Evolutionary conservation across 257 asterid genomes (phyloP), one percentile per base, ranked within the genome.

Genomic region (Verbena officinalis): DNA sequence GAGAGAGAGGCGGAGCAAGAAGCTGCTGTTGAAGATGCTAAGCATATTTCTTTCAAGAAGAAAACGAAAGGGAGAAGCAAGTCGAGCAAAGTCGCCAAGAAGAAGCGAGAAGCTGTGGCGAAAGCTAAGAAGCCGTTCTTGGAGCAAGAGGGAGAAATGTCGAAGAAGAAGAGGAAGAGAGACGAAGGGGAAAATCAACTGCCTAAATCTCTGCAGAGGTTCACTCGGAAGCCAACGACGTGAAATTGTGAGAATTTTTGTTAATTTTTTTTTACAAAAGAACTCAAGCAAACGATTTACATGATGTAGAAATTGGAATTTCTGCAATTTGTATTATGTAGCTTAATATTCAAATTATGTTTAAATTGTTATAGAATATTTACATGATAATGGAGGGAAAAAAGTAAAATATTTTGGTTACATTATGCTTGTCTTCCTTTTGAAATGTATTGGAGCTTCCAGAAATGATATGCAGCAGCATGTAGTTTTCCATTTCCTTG

Each of bases 51-150:
- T 3, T 1, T 84, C 27, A 86, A 88, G 82, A 94, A 90, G 83
- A 94, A 88, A 69, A 94, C 97, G 0, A 90, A 90, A 70, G 99
- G 97, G 27, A 80, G 96, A 81, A 90, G 83, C 74, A 94, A 90
- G 72, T 87, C 99, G 0, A 87, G 97, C 62, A 90, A 78, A 65
- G 48, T 68, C 48, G 88, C 96, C 0, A 84, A 70, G 82, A 94
- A 86, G 89, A 86, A 88, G 79, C 73, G 81, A 76, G 92, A 86
- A 63, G 88, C 82, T 9, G 73, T 90, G 13, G 77, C 65, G 62
- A 81, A 71, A 13, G 96, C 91, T 27, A 94, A 86, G 86, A 88
- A 73, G 48, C 77, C 86, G 17, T 77, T 84, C 77, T 24, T 83
- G 79, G 87, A 83, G 70, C 78, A 71, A 33, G 86, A 71, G 27